These are phyloP conservation scores for Phytopythium kandeliae DNA, from an alignment of 352 stramenopile genomes.

Conservation along the genomic window DNA sequence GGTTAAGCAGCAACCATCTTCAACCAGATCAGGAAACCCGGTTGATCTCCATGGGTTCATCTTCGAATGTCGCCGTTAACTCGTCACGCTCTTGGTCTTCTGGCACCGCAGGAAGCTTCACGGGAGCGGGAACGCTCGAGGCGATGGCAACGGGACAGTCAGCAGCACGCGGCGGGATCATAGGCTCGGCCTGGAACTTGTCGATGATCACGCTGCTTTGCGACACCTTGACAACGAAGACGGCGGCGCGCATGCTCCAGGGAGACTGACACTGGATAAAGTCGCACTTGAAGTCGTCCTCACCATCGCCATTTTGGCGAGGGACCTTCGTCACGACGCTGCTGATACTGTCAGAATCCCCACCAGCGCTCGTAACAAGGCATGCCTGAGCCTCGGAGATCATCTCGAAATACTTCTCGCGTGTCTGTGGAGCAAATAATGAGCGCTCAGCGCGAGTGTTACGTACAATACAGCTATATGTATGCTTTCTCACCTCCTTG, in stretches of 20 bases:
- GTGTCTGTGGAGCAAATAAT: conserved; percentile 14
- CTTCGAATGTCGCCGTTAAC: conserved; percentile 21
- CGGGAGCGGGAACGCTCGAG: background rate
- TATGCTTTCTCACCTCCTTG: conserved; percentile 22
- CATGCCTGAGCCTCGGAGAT: conserved; percentile 31
- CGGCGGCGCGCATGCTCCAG: conserved; percentile 13
- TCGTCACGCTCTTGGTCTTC: conserved; percentile 2
- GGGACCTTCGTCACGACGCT: conserved; percentile 26
- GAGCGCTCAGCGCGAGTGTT: background rate
- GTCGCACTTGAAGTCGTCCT: conserved; percentile 55
- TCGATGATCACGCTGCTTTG: conserved; percentile 36
- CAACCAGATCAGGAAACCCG: conserved; percentile 13
- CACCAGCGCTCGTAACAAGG: conserved; percentile 24
- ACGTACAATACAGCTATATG: too few relatives aligned
- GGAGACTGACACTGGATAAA: conserved; percentile 41
- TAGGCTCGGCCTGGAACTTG: conserved; percentile 4
- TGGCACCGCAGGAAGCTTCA: background rate
- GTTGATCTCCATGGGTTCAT: conserved; percentile 27
- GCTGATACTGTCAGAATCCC: conserved; percentile 19
- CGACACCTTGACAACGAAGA: conserved; percentile 41
- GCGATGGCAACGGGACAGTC: background rate
- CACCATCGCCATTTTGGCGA: conserved; percentile 17
- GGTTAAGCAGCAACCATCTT: background rate
- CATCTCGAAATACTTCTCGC: conserved; percentile 29
- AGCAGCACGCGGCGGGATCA: background rate